These are phyloP conservation scores for Claviceps sp. DNA, from an alignment of 2,329 filamentous ascomycete species.

Conservation along the genomic window DNA sequence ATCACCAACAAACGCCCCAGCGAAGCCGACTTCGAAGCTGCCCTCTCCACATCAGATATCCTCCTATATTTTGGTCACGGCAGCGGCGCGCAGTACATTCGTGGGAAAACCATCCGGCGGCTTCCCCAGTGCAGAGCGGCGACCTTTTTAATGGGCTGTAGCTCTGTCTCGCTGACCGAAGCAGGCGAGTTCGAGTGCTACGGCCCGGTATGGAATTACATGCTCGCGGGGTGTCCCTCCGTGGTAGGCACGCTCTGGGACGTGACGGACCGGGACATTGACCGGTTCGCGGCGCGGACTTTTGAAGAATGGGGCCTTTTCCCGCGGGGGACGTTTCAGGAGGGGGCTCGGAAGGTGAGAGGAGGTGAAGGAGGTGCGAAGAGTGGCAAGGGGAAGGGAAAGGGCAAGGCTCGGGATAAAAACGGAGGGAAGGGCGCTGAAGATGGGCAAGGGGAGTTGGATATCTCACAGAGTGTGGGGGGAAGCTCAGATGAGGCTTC, in stretches of 20 bases:
- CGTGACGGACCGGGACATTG: constrained; percentile 94
- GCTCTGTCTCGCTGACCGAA: constrained; percentile 64
- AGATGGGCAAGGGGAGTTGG: constrained; percentile 1
- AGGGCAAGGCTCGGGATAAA: neutral
- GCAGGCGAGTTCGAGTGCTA: constrained; percentile 83
- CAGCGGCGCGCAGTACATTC: constrained; percentile 87
- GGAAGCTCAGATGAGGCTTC: too few species aligned
- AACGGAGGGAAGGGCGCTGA: neutral
- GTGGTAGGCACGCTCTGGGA: constrained; percentile 94
- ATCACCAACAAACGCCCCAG: constrained; percentile 57
- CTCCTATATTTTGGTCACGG: constrained; percentile 95
- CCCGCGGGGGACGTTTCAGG: constrained; percentile 29
- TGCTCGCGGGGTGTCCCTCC: constrained; percentile 75
- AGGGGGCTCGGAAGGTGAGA: constrained; percentile 16
- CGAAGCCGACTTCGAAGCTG: constrained; percentile 62
- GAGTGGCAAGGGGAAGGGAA: neutral
- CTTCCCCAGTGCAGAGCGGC: constrained; percentile 63
- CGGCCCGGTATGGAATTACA: constrained; percentile 81
- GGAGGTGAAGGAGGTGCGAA: constrained; percentile 7
- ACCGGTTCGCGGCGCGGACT: constrained; percentile 68
- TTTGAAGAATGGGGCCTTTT: constrained; percentile 82
- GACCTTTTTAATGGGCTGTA: constrained; percentile 88
- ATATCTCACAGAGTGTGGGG: neutral
- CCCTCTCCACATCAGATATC: constrained; percentile 53
- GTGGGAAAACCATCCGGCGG: constrained; percentile 66